Evolutionary conservation across 2,329 filamentous ascomycete species (phyloP).

Genomic region (Eutypella sp.): DNA sequence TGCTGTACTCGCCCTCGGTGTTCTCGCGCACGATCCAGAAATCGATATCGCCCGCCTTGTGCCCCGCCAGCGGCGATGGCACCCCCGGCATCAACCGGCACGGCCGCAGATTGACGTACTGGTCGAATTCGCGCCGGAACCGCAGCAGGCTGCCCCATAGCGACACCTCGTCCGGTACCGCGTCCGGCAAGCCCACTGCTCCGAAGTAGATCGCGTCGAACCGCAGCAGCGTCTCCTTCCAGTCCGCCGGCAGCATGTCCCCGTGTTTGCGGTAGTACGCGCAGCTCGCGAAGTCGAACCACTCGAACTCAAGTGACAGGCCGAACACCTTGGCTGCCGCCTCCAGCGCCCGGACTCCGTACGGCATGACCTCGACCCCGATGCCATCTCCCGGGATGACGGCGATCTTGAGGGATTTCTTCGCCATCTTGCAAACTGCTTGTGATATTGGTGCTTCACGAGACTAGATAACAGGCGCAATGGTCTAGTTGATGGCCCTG

Average conservation of each 20-base stretch:
- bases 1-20: conserved; percentile 59
- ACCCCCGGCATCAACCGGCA: conserved; percentile 58
- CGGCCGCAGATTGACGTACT: conserved; percentile 65
- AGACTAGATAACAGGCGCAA: too few species aligned
- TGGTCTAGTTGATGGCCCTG: too few species aligned
- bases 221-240: conserved; percentile 48
- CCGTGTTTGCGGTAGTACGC: conserved; percentile 48
- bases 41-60: conserved; percentile 54
- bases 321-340: conserved; percentile 42
- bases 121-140: conserved; percentile 62
- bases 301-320: conserved; percentile 52
- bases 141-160: conserved; percentile 64
- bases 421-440: conserved; percentile 1
- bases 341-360: conserved; percentile 56
- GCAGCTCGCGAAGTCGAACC: conserved; percentile 63
- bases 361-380: conserved; percentile 61
- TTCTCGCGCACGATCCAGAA: conserved; percentile 63
- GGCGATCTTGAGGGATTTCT: conserved; percentile 41
- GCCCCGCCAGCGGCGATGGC: conserved; percentile 48
- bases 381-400: conserved; percentile 66
- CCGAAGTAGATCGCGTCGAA: conserved; percentile 66
- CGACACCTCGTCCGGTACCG: conserved; percentile 61
- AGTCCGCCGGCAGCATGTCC: conserved; percentile 37
- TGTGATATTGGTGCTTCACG: not conserved
- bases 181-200: conserved; percentile 52